These are phyloP conservation scores for Vitis rotundifolia DNA, from an alignment of 164 flowering plant species.

Conservation along the genomic window DNA sequence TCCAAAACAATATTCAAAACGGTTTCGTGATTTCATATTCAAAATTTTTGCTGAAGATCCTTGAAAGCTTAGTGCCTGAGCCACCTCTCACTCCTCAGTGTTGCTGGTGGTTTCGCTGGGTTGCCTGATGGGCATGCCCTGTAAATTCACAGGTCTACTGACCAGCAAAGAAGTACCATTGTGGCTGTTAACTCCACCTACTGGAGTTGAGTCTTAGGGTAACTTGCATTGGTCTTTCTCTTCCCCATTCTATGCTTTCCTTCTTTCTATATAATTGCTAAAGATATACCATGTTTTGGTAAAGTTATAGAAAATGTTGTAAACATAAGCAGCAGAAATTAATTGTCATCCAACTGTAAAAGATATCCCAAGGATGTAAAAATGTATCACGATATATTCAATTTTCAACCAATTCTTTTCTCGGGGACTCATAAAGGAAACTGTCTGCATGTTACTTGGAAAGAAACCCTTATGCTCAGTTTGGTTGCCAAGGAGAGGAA, in stretches of 20 bases:
- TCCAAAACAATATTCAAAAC: constrained; percentile 69
- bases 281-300: not conserved
- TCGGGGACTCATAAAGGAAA: not conserved
- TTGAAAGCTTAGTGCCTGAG: constrained; percentile 5
- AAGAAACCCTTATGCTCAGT: not conserved
- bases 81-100: not conserved
- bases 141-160: not conserved
- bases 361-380: not conserved
- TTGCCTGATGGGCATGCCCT: not conserved
- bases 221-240: too few relatives aligned
- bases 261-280: not conserved
- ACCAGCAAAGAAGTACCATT: too few relatives aligned
- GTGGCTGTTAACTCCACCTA: too few relatives aligned
- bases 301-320: not conserved
- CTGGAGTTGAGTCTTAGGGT: too few relatives aligned
- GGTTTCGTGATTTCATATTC: constrained; percentile 73
- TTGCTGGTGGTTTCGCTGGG: not conserved
- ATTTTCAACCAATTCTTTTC: not conserved
- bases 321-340: not conserved
- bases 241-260: not conserved
- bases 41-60: constrained; percentile 59
- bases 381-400: not conserved
- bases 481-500: not conserved
- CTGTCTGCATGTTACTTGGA: not conserved
- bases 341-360: not conserved